Conservation (phyloP, 345 rosid genomes). For the Kandelia obovata region DNA sequence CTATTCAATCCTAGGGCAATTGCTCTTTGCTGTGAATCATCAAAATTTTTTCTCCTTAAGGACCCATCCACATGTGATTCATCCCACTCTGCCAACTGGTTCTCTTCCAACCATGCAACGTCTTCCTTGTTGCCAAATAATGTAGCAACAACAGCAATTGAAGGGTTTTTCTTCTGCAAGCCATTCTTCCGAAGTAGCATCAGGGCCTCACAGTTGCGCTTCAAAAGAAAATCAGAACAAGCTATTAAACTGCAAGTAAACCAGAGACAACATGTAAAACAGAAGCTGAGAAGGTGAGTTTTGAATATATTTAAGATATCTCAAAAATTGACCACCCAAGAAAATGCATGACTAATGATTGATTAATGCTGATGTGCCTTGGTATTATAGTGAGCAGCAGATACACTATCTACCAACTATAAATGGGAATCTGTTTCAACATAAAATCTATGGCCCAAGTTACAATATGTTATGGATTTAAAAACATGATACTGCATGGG, state of each 20-base stretch:
- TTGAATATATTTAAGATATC: not conserved
- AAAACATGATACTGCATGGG: not conserved
- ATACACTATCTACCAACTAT: not conserved
- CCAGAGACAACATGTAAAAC: conserved; percentile 9
- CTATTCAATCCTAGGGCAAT: conserved; percentile 75
- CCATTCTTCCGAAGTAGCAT: conserved; percentile 95
- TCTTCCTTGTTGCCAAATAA: conserved; percentile 87
- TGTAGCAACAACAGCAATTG: conserved; percentile 74
- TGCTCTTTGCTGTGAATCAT: conserved; percentile 67
- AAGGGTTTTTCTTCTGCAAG: conserved; percentile 72
- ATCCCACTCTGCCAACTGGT: conserved; percentile 50
- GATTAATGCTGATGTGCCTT: not conserved
- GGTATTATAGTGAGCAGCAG: not conserved
- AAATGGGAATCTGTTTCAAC: not conserved
- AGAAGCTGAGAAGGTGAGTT: conserved; percentile 2
- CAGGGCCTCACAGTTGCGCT: conserved; percentile 96
- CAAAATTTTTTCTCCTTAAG: conserved; percentile 39
- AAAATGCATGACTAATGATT: conserved; percentile 1
- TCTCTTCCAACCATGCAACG: conserved; percentile 60
- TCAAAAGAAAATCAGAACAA: conserved; percentile 28
- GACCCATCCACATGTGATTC: conserved; percentile 59
- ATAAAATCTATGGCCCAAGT: not conserved
- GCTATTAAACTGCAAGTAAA: conserved; percentile 11
- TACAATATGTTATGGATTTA: not conserved
- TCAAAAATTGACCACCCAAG: not conserved